Percentiles rank a stretch among this genome's conserved stretches.
phyloP scores from a whole-genome alignment of 306 rosid genomes.

The Sesbania bispinosa region DNA sequence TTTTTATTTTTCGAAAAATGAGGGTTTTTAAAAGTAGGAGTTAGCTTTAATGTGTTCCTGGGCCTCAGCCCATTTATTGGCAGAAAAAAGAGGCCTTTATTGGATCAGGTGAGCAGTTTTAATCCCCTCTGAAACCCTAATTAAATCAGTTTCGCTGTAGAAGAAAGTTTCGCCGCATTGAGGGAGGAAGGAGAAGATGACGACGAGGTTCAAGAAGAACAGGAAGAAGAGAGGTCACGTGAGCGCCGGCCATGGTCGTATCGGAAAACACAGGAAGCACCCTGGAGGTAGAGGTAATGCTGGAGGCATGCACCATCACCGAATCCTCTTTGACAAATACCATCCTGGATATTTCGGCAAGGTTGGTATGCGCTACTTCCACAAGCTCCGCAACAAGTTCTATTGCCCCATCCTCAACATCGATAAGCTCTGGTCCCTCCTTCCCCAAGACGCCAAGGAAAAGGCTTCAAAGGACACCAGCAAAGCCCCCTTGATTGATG shows the following conservation, averaged over 20 bases:
- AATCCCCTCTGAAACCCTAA: not conserved
- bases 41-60: no score
- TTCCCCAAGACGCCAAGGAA: conserved; percentile 28
- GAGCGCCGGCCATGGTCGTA: conserved; percentile 20
- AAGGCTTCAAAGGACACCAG: conserved; percentile 20
- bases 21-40: no score
- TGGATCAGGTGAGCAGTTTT: no score
- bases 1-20: no score
- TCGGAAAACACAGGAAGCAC: conserved; percentile 31
- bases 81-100: no score
- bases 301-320: conserved; percentile 41
- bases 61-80: no score
- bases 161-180: not conserved
- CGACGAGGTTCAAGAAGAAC: conserved; percentile 28
- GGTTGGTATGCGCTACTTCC: conserved; percentile 37
- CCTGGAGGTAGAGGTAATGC: conserved; percentile 34
- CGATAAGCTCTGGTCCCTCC: conserved; percentile 32
- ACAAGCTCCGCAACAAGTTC: conserved; percentile 35
- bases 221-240: conserved; percentile 34
- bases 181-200: not conserved
- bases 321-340: conserved; percentile 37
- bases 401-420: conserved; percentile 26
- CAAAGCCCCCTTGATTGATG: conserved; percentile 25
- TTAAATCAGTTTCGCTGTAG: not conserved
- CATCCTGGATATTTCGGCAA: conserved; percentile 33